Evolutionary conservation across 768 basidiomycete genomes (phyloP), one percentile per base, ranked within the genome.

Genomic region (Scleroderma citrinum): DNA sequence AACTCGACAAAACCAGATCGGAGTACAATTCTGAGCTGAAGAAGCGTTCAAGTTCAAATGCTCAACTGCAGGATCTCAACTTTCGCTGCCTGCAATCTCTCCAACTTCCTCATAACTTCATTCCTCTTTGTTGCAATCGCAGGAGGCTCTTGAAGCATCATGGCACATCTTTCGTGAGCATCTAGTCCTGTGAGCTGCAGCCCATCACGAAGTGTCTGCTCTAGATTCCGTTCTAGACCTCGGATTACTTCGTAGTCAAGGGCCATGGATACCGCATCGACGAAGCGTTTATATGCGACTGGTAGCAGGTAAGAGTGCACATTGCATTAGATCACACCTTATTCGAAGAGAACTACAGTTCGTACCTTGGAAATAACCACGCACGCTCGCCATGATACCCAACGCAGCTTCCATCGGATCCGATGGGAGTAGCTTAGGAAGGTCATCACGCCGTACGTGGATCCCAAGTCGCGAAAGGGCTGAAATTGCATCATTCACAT

Each of bases 291-390:
- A 54, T 73, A 74, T 0, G 74, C 64, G 5, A 77, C 76, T 85
- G 50, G 5, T 52, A 36, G n/a, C 26, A 14, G 13, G 24, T 51
- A 20, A 14, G 6, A 44, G n/a, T n/a, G n/a, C n/a, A n/a, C 8
- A 30, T 16, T 20, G 34, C 7, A 14, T 39, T 34, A 50, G 41
- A 36, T 38, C 42, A 16, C 37, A 47, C 29, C 29, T 2, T 4
- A 5, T 6, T 23, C 7, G 20, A 31, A 19, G 37, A 21, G 37
- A 29, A 19, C 3, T 6, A 13, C 12, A 16, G 47, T n/a, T 26
- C 58, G 8, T 56, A 84, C 87, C 85, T 72, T 87, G 82, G 63
- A 87, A 87, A 55, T 87, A 87, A 0, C 81, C 85, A 5, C 83
- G 71, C 2, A 86, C 82, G 47, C 80, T 76, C 0, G 83, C 82